phyloP scores from a whole-genome alignment of 495 filamentous ascomycete genomes.

The Neurospora sp. region DNA sequence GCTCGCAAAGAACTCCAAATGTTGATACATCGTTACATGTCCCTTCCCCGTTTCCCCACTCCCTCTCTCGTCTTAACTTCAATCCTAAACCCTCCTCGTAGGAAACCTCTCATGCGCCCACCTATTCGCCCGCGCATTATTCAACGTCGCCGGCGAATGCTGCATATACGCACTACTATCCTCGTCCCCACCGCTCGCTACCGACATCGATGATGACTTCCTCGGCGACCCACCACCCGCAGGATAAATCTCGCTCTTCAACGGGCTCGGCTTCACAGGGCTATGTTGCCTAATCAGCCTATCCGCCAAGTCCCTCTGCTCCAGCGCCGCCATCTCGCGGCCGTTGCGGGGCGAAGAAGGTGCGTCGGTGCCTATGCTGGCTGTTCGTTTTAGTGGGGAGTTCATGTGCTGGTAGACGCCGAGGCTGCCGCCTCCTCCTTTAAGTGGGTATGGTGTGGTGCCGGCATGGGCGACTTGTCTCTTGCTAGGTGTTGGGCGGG shows the following conservation, averaged over 20 bases:
- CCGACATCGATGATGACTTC: background rate
- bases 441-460: background rate
- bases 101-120: slow-evolving; percentile 35
- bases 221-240: background rate
- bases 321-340: slow-evolving; percentile 42
- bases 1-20: background rate
- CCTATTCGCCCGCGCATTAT: slow-evolving; percentile 14
- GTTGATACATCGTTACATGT: background rate
- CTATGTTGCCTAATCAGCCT: slow-evolving; percentile 19
- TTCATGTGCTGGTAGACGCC: slow-evolving; percentile 73
- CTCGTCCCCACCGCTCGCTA: background rate
- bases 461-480: slow-evolving; percentile 6
- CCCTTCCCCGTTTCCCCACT: too few relatives aligned
- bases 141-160: slow-evolving; percentile 19
- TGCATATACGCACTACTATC: background rate
- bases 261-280: slow-evolving; percentile 12
- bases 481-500: background rate
- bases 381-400: slow-evolving; percentile 54
- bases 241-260: background rate
- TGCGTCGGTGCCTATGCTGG: slow-evolving; percentile 27
- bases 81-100: slow-evolving; percentile 3
- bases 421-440: slow-evolving; percentile 55
- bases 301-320: slow-evolving; percentile 29
- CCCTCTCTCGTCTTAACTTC: background rate
- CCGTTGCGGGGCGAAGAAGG: slow-evolving; percentile 39